Evolutionary conservation across 768 basidiomycete species (phyloP).

Genomic region (Boletellus ananas): DNA sequence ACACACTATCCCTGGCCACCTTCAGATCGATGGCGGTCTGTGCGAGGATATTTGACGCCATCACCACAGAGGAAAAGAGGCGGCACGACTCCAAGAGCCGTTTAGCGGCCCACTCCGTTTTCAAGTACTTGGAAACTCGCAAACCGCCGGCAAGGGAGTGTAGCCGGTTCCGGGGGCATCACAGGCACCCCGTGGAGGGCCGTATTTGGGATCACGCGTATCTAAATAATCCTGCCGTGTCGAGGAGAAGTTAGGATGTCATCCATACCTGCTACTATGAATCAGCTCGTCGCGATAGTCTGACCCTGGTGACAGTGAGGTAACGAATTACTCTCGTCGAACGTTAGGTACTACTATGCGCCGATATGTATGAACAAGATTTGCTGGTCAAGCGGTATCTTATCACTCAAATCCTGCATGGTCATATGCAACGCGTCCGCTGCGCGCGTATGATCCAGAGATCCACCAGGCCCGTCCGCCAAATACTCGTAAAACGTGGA

Average conservation of each 20-base stretch:
- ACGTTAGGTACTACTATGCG: neutral
- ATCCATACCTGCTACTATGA: too few species aligned
- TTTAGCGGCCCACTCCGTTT: too few species aligned
- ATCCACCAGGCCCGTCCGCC: neutral
- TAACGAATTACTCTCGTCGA: too few species aligned
- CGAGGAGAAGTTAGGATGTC: too few species aligned
- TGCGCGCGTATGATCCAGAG: neutral
- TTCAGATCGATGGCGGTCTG: constrained; percentile 53
- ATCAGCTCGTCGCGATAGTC: too few species aligned
- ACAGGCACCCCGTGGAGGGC: too few species aligned
- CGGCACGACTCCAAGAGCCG: neutral
- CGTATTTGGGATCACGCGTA: too few species aligned
- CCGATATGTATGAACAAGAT: neutral
- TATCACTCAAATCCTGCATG: neutral
- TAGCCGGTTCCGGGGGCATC: too few species aligned
- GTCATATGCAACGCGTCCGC: constrained; percentile 4
- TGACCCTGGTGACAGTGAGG: too few species aligned
- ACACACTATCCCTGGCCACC: constrained; percentile 41
- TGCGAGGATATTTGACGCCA: constrained; percentile 32
- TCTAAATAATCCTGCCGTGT: too few species aligned
- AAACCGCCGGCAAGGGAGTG: neutral
- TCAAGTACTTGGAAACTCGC: neutral
- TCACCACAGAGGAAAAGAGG: neutral
- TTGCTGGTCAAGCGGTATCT: constrained; percentile 2
- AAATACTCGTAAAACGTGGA: neutral